A percentile compares a stretch with the other conserved stretches of the same genome.
Conservation (phyloP, 129 eudicot species). For the Flaveria sonorensis region DNA sequence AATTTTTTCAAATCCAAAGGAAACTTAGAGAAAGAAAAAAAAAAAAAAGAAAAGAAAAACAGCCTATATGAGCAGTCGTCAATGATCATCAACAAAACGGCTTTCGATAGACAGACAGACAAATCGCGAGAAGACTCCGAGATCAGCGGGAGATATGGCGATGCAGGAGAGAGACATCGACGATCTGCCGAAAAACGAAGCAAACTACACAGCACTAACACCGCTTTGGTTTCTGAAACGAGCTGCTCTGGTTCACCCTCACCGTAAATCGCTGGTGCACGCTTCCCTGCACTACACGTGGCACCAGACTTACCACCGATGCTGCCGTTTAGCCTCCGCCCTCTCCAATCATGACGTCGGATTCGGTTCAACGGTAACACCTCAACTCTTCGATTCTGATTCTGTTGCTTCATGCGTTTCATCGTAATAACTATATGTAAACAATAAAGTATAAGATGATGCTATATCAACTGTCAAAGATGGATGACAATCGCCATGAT, state of each 20-base stretch:
- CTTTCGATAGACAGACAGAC: neutral
- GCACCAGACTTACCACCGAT: slow-evolving; percentile 83
- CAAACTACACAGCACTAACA: slow-evolving; percentile 80
- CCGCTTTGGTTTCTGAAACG: slow-evolving; percentile 82
- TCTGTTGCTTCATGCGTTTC: no score
- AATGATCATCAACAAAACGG: neutral
- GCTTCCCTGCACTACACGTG: slow-evolving; percentile 69
- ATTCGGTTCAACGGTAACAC: slow-evolving; percentile 62
- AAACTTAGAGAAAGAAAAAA: no score
- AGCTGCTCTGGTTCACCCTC: slow-evolving; percentile 81
- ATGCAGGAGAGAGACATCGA: slow-evolving; percentile 65
- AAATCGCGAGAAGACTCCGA: slow-evolving; percentile 1
- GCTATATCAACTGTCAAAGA: no score
- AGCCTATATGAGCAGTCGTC: neutral
- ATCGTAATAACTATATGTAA: no score
- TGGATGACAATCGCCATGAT: no score
- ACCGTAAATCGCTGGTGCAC: slow-evolving; percentile 69
- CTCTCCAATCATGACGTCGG: slow-evolving; percentile 53
- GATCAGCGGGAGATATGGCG: slow-evolving; percentile 31
- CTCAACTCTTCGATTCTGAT: neutral
- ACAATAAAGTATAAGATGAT: no score
- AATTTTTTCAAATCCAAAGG: no score
- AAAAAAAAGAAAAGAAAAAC: no score
- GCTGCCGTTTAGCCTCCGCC: slow-evolving; percentile 85
- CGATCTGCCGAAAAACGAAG: slow-evolving; percentile 73